Evolutionary conservation across 129 eudicot genomes (phyloP).

Genomic region (Tagetes erecta): DNA sequence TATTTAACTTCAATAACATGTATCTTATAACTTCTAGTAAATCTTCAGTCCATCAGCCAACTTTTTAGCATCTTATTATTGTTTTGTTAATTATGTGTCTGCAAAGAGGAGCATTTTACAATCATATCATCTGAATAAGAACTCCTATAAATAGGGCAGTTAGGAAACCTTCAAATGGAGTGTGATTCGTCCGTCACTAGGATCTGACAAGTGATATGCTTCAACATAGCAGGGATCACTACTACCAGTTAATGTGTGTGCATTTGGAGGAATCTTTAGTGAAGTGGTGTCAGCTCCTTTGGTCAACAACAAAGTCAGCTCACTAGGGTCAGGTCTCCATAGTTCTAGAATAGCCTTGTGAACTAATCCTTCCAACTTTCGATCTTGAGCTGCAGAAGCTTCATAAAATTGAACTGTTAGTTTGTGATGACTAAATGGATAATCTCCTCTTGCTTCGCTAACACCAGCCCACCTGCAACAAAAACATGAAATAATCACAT

Average conservation of each 20-base stretch:
- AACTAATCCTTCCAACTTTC: conserved; percentile 92
- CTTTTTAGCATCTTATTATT: conserved; percentile 5
- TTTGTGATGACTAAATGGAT: conserved; percentile 98
- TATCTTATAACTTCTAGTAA: not conserved
- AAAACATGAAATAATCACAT: not conserved
- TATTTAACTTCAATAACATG: conserved; percentile 7
- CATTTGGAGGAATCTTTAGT: conserved; percentile 82
- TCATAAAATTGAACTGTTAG: conserved; percentile 95
- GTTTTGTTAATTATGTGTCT: not conserved
- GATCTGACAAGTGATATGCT: conserved; percentile 94
- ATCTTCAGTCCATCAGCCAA: conserved; percentile 18
- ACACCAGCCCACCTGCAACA: conserved; percentile 91
- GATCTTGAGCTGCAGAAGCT: conserved; percentile 90
- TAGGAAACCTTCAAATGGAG: conserved; percentile 81
- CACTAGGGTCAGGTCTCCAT: conserved; percentile 97
- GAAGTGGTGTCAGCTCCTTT: conserved; percentile 61
- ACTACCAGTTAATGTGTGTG: conserved; percentile 78
- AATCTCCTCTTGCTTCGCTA: conserved; percentile 90
- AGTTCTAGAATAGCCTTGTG: conserved; percentile 94
- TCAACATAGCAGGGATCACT: conserved; percentile 98
- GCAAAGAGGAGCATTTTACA: conserved; percentile 4
- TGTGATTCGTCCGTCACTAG: conserved; percentile 88
- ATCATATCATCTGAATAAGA: conserved; percentile 1
- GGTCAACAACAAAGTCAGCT: conserved; percentile 66
- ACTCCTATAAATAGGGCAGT: not conserved